These are phyloP conservation scores for Suhomyces pyralidae DNA, from an alignment of 805 yeast species.

Conservation along the genomic window DNA sequence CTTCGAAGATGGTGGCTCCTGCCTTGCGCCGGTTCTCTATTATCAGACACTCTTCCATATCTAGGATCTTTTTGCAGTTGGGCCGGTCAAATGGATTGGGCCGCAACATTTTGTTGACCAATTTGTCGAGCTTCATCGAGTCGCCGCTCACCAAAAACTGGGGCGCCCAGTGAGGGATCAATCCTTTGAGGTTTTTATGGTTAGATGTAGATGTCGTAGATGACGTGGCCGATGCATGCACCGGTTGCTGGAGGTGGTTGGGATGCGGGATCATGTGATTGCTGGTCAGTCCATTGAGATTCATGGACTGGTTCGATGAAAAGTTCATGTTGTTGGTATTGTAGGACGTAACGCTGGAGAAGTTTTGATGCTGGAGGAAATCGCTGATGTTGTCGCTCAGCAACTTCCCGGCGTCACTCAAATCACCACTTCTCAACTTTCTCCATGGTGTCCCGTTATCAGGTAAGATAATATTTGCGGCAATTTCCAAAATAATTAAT, in stretches of 20 bases:
- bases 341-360: conserved; percentile 29
- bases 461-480: conserved; percentile 91
- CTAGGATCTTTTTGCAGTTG: conserved; percentile 69
- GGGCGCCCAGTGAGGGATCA: conserved; percentile 85
- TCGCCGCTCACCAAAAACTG: conserved; percentile 64
- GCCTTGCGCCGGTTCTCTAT: conserved; percentile 82
- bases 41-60: conserved; percentile 66
- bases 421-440: conserved; percentile 88
- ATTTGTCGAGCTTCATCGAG: conserved; percentile 58
- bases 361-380: conserved; percentile 37
- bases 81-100: conserved; percentile 83
- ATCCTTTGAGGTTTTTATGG: conserved; percentile 20
- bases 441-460: conserved; percentile 98
- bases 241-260: conserved; percentile 5
- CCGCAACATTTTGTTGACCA: conserved; percentile 85
- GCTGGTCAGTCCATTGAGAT: conserved; percentile 3
- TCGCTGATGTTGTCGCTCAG: conserved; percentile 50
- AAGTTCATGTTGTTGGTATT: conserved; percentile 6
- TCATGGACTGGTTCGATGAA: conserved; percentile 8
- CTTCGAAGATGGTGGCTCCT: conserved; percentile 93
- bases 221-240: conserved; percentile 1
- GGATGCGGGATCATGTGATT: conserved; percentile 1
- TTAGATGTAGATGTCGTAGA: neutral
- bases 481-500: conserved; percentile 87
- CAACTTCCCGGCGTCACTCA: conserved; percentile 89